phyloP scores from a whole-genome alignment of 441 rosid species.

The Pelargonium australe region DNA sequence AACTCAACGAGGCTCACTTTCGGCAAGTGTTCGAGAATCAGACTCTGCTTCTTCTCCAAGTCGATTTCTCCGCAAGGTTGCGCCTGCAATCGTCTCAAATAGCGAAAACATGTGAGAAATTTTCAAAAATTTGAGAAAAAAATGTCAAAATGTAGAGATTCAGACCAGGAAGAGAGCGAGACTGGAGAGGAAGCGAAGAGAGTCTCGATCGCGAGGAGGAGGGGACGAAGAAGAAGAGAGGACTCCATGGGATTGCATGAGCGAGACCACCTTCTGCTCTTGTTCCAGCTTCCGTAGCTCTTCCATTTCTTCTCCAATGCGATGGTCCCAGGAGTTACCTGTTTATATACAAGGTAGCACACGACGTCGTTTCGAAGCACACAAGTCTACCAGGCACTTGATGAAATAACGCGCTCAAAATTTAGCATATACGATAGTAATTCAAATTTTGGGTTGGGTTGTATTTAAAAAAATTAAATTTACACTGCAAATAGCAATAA shows the following conservation, averaged over 20 bases:
- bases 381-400: no score
- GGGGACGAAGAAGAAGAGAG: conserved; percentile 24
- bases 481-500: no score
- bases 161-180: conserved; percentile 55
- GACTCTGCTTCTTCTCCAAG: conserved; percentile 33
- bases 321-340: neutral
- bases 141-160: neutral
- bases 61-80: conserved; percentile 62
- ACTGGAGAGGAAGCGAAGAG: conserved; percentile 61
- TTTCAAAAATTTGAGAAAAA: neutral
- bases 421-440: no score
- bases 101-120: neutral
- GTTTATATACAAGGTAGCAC: no score
- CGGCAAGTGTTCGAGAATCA: conserved; percentile 41
- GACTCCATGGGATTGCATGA: conserved; percentile 39
- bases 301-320: conserved; percentile 42
- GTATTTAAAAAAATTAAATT: no score
- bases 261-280: conserved; percentile 43
- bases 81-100: neutral
- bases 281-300: conserved; percentile 64
- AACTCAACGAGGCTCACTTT: conserved; percentile 32
- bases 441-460: no score
- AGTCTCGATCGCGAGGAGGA: conserved; percentile 23
- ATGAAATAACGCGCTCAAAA: no score
- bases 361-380: no score